Evolutionary conservation across 768 basidiomycete species (phyloP), one percentile per base, ranked within the genome.

Genomic region (Collybia nuda): DNA sequence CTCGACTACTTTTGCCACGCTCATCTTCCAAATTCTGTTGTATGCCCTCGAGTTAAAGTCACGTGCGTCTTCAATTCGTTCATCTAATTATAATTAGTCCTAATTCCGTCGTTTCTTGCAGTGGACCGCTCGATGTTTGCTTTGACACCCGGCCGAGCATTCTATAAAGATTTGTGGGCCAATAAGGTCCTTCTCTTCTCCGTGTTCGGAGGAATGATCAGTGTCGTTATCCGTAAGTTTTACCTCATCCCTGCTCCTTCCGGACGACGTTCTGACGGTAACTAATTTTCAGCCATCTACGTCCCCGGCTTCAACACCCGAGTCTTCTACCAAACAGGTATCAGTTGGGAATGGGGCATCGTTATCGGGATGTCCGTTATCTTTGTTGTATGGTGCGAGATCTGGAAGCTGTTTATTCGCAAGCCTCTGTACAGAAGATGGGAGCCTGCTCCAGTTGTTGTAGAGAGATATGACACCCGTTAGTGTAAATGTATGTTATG

Each of bases 281-380:
- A n/a, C 6, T 37, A 36, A 14, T 5, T 47, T 19, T 44, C 32
- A 70, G 71, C 69, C 7, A 67, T 73, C 32, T 74, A 73, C 45
- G 61, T 73, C 38, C 71, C 72, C 14, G 62, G 63, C 1, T 62
- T 73, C 45, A 74, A 69, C 47, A 69, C 60, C 39, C 54, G 57
- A 3, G 66, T 74, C 11, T 73, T 74, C 52, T 71, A 72, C 47
- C 72, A 72, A 49, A 60, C 52, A 9, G 63, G 66, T 12, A 72
- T 74, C 15, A 48, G 60, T 4, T 72, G 71, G 71, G 72, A 74
- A 51, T 74, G 72, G 71, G 70, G 67, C 6, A 50, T 74, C 19
- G 68, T 70, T 6, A 49, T 67, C 28, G 71, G 66, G 29, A 67
- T 71, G 70, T 66, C 71, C 6, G 28, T 69, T 14, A 53, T 65